Base-by-base conservation (phyloP, 306 rosid species). In the Cicer bijugum region DNA sequence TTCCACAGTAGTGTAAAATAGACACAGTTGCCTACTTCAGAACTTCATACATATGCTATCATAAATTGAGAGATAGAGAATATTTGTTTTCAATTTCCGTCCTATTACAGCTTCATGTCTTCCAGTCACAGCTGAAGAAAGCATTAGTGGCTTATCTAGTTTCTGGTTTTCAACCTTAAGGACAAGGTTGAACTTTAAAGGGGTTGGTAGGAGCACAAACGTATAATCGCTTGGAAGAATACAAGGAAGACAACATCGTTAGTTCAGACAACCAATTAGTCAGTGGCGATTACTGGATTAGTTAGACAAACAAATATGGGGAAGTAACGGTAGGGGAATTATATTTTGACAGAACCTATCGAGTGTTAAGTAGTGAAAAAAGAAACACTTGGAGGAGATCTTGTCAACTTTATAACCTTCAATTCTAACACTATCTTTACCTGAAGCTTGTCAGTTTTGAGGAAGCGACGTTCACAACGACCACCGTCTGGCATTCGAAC, bases 401-500 rank as follows among this genome's bases (percentile, higher is more conserved):
- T 38, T 15, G 66, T 35, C 44, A 48, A 50, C 16, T 57, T 35
- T 47, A 47, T 64, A 19, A 5, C 47, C 65, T 67, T 74, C 17
- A 44, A 71, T 57, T 16, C 9, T 48, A 64, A 55, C 37, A 14
- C n/a, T 10, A 59, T 35, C 42, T 72, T 84, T 81, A 93, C 93
- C 96, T 91, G 86, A 76, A 93, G 97, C 76, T 86, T 91, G 86
- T 93, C 89, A 33, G 89, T 84, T 78, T 85, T 84, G 76, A 78
- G 84, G 80, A 91, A 91, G 64, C 92, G 88, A 1, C 86, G 92
- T 60, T 87, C 88, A 72, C 58, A 62, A 45, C 93, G 91, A 64
- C 71, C 64, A 14, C 96, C 98, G 33, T 91, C 87, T 74, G 97
- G 96, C 98, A 93, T 84, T 68, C 88, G 90, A 60, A 89, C 83